Evolutionary conservation across 139 green algal species (phyloP).

Genomic region (Ettlia oleoabundans): DNA sequence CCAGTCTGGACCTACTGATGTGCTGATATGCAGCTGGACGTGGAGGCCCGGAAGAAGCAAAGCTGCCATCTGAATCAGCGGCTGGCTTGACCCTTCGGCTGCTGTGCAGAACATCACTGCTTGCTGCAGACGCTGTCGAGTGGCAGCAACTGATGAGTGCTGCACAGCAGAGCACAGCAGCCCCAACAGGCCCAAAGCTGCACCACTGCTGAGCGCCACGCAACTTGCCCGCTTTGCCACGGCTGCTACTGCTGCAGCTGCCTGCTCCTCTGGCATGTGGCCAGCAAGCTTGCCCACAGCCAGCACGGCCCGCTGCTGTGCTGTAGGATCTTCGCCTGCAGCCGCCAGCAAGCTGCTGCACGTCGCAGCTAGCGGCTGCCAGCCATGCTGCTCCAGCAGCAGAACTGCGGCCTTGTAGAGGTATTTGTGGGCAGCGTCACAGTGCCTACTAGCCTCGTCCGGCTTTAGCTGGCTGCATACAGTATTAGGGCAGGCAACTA

Average conservation of each 20-base stretch:
- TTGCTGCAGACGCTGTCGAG: not conserved
- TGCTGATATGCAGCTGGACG: not conserved
- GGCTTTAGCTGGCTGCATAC: slow-evolving; percentile 17
- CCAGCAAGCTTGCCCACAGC: slow-evolving; percentile 11
- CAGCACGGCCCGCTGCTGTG: not conserved
- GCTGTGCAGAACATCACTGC: not conserved
- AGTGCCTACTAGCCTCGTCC: slow-evolving; percentile 21
- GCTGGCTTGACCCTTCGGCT: not conserved
- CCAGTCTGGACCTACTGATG: not conserved
- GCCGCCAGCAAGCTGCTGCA: not conserved
- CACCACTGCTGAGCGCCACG: not conserved
- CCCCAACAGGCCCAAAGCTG: not conserved
- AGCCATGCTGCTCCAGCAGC: slow-evolving; percentile 13
- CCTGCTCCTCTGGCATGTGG: slow-evolving; percentile 8
- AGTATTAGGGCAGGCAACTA: not conserved
- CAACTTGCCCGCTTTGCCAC: not conserved
- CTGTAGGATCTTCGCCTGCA: not conserved
- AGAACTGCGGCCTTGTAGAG: slow-evolving; percentile 30
- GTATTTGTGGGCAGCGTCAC: slow-evolving; percentile 24
- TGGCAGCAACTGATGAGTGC: not conserved
- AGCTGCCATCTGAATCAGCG: not conserved
- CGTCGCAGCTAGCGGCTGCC: not conserved
- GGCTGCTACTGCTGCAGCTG: not conserved
- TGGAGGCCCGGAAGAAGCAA: slow-evolving; percentile 16
- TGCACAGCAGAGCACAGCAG: slow-evolving; percentile 26